Conservation (phyloP, 176 grass and related monocot species). For the Hyparrhenia diplandra region DNA sequence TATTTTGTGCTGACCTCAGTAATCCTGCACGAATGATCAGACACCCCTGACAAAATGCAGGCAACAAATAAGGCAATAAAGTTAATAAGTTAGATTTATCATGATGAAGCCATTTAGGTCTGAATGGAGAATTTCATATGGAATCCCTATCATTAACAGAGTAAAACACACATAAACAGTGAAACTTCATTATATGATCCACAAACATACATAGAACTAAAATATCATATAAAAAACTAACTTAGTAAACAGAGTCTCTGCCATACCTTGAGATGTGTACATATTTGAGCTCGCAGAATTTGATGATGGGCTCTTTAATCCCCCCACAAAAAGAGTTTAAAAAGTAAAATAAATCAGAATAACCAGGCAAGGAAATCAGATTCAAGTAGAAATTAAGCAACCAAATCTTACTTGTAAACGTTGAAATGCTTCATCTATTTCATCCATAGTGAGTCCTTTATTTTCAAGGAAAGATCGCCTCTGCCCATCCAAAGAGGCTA, state of each 20-base stretch:
- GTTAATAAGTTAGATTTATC: neutral
- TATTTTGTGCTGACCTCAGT: constrained; percentile 30
- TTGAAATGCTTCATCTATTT: constrained; percentile 58
- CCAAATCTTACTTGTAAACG: constrained; percentile 44
- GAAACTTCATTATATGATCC: no score
- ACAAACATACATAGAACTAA: no score
- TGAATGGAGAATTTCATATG: no score
- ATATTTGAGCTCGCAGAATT: neutral
- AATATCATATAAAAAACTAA: no score
- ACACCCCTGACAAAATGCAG: constrained; percentile 23
- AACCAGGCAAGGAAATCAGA: neutral
- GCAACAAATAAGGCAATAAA: neutral
- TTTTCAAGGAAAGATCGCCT: constrained; percentile 19
- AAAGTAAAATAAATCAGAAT: neutral
- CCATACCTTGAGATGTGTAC: constrained; percentile 3
- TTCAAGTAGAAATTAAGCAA: neutral
- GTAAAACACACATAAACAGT: no score
- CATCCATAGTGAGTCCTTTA: constrained; percentile 53
- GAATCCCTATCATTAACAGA: no score
- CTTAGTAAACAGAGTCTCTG: no score
- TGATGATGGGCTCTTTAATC: constrained; percentile 25
- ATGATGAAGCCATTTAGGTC: constrained; percentile 11
- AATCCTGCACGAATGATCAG: neutral
- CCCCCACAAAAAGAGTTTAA: neutral
- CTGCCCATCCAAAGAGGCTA: constrained; percentile 34